Conservation (phyloP, 2,329 filamentous ascomycete species). For the Nothopassalora personata region DNA sequence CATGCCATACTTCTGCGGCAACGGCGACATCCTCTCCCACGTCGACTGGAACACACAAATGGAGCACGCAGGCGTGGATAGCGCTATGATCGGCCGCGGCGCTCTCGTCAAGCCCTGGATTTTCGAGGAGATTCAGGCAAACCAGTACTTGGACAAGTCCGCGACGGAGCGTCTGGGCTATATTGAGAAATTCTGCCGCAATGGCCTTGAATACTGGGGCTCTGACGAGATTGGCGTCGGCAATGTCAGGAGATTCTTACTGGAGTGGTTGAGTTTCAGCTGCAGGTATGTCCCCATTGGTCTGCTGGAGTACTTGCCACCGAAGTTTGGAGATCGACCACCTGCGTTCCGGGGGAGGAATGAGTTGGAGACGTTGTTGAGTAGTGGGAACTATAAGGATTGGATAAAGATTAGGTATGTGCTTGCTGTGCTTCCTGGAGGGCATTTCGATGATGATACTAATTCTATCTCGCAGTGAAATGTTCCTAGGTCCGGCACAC, state of each 20-base stretch:
- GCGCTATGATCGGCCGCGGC: conserved; percentile 95
- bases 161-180: conserved; percentile 78
- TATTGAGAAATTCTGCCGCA: conserved; percentile 82
- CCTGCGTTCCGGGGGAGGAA: conserved; percentile 77
- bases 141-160: conserved; percentile 94
- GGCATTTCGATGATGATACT: background rate
- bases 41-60: conserved; percentile 78
- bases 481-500: conserved; percentile 91
- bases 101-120: conserved; percentile 97
- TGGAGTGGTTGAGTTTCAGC: conserved; percentile 93
- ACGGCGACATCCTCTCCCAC: conserved; percentile 94
- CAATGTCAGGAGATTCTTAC: conserved; percentile 81
- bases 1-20: conserved; percentile 75
- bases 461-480: conserved; percentile 59
- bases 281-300: conserved; percentile 89
- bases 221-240: conserved; percentile 91
- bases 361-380: conserved; percentile 89
- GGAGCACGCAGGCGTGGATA: conserved; percentile 72
- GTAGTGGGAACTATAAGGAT: conserved; percentile 86
- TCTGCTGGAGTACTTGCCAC: conserved; percentile 79
- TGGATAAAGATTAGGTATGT: conserved; percentile 97
- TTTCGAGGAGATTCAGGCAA: conserved; percentile 89
- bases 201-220: conserved; percentile 91
- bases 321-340: conserved; percentile 81
- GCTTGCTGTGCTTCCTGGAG: background rate